A percentile compares a stretch with the other conserved stretches of the same genome.
These are phyloP conservation scores for Calamus simplicifolius DNA, from an alignment of 176 grass and related monocot species.

Conservation along the genomic window DNA sequence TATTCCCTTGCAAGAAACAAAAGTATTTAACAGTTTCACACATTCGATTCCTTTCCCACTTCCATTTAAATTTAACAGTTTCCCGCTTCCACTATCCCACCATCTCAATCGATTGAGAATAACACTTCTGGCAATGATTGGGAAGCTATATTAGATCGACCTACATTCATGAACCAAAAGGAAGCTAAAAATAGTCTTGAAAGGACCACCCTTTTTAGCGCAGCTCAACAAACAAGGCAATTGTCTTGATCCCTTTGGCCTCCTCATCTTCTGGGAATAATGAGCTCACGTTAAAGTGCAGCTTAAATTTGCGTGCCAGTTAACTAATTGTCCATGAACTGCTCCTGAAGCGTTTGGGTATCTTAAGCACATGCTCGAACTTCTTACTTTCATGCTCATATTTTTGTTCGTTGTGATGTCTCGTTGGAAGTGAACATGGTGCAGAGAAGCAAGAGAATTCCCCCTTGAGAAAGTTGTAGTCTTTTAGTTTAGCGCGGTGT, in stretches of 20 bases:
- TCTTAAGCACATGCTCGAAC: constrained; percentile 31
- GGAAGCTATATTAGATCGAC: too few species aligned
- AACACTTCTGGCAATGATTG: too few species aligned
- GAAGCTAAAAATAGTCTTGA: too few species aligned
- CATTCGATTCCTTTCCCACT: too few species aligned
- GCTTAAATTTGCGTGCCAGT: neutral
- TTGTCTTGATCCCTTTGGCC: constrained; percentile 40
- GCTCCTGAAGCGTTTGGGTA: neutral
- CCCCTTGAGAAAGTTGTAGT: constrained; percentile 47
- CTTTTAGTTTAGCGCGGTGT: constrained; percentile 35
- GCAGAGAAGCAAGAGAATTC: constrained; percentile 38
- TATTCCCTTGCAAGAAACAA: too few species aligned
- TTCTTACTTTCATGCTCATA: constrained; percentile 18
- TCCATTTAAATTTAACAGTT: too few species aligned
- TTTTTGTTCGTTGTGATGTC: constrained; percentile 40
- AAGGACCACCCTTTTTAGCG: constrained; percentile 7
- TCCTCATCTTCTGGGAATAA: constrained; percentile 46
- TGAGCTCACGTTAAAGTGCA: neutral
- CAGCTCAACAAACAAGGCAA: constrained; percentile 38
- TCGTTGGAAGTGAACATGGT: constrained; percentile 22
- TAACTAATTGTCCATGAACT: neutral
- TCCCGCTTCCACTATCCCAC: too few species aligned
- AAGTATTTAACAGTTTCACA: too few species aligned
- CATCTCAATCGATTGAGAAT: too few species aligned
- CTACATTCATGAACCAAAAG: too few species aligned